These are phyloP conservation scores for Batkoa obscura DNA, from an alignment of 371 early-diverging fungal species.

Conservation along the genomic window DNA sequence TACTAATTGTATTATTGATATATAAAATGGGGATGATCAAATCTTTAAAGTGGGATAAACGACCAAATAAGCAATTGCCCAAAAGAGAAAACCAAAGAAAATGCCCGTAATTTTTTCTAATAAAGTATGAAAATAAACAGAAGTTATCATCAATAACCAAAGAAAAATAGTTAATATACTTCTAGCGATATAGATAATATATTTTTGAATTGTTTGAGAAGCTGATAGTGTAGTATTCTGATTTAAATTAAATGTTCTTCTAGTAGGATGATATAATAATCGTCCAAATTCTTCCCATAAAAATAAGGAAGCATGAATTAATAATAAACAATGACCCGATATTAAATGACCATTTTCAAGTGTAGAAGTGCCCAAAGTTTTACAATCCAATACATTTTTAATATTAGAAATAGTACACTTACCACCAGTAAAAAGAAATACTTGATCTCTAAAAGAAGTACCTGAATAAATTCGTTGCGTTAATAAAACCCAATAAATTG, in stretches of 20 bases:
- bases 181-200: slow-evolving; percentile 14
- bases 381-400: neutral
- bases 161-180: slow-evolving; percentile 38
- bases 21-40: too few species aligned
- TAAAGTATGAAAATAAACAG: slow-evolving; percentile 60
- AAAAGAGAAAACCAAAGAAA: slow-evolving; percentile 42
- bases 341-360: slow-evolving; percentile 68
- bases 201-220: too few species aligned
- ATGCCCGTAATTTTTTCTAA: slow-evolving; percentile 52
- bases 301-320: slow-evolving; percentile 64
- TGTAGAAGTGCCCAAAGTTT: neutral
- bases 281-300: slow-evolving; percentile 55
- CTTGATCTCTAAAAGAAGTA: neutral
- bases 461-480: neutral
- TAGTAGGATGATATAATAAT: too few species aligned
- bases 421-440: slow-evolving; percentile 6
- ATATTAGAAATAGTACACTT: neutral
- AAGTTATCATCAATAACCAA: slow-evolving; percentile 55
- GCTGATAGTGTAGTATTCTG: too few species aligned
- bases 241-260: too few species aligned
- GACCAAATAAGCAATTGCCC: slow-evolving; percentile 26
- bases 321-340: slow-evolving; percentile 74
- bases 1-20: too few species aligned
- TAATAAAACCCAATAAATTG: slow-evolving; percentile 1
- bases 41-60: neutral